phyloP scores from a whole-genome alignment of 148 eudicot genomes.

The Polygonum aviculare region DNA sequence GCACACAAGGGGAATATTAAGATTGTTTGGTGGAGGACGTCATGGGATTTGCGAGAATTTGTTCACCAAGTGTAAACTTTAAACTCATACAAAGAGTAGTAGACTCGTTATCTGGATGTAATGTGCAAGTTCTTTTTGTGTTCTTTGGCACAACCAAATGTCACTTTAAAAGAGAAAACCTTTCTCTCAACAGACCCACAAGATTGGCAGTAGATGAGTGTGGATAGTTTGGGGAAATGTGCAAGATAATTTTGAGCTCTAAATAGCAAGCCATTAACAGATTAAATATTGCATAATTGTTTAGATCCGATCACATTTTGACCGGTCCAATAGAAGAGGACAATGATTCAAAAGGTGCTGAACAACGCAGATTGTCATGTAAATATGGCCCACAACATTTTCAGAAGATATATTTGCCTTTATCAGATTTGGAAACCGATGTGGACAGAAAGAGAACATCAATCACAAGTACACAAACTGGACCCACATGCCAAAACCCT shows the following conservation, averaged over 20 bases:
- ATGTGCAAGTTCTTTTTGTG: too few relatives aligned
- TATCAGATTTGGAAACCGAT: neutral
- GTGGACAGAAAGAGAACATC: neutral
- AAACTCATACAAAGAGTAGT: too few relatives aligned
- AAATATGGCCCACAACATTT: neutral
- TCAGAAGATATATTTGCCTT: neutral
- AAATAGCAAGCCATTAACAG: neutral
- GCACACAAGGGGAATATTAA: neutral
- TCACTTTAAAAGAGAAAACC: too few relatives aligned
- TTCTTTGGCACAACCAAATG: too few relatives aligned
- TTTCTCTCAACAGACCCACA: too few relatives aligned
- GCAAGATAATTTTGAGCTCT: neutral
- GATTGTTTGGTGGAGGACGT: neutral
- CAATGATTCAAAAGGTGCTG: slow-evolving; percentile 2
- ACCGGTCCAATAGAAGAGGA: slow-evolving; percentile 1
- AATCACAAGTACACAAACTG: neutral
- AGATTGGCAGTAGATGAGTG: neutral
- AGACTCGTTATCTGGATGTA: too few relatives aligned
- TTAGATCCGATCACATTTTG: neutral
- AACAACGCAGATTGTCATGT: neutral
- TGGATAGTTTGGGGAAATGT: neutral
- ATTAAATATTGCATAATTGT: neutral
- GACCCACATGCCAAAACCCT: slow-evolving; percentile 11
- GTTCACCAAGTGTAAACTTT: too few relatives aligned
- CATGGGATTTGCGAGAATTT: neutral